Evolutionary conservation across 768 basidiomycete species (phyloP).

Genomic region (Filobasidium wieringae): DNA sequence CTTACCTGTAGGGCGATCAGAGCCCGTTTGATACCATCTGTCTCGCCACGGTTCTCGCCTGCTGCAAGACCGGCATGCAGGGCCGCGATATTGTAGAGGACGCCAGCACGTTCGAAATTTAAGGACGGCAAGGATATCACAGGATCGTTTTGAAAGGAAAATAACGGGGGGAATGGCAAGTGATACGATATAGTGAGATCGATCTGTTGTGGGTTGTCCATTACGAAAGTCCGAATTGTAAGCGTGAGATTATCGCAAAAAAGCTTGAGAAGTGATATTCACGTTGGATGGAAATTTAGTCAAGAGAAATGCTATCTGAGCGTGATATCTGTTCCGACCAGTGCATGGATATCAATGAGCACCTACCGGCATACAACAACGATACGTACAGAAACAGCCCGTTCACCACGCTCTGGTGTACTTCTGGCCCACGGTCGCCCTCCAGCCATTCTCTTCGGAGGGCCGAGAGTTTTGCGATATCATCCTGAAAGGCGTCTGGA

Average conservation of each 20-base stretch:
- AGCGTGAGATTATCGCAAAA: background rate
- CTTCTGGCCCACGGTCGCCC: slow-evolving; percentile 49
- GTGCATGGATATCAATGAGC: background rate
- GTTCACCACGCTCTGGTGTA: slow-evolving; percentile 32
- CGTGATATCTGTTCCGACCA: slow-evolving; percentile 59
- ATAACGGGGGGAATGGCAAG: slow-evolving; percentile 50
- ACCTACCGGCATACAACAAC: background rate
- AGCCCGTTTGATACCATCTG: slow-evolving; percentile 76
- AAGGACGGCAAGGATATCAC: slow-evolving; percentile 61
- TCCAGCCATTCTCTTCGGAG: slow-evolving; percentile 52
- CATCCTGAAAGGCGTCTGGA: slow-evolving; percentile 70
- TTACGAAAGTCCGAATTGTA: background rate
- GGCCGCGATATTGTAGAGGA: slow-evolving; percentile 76
- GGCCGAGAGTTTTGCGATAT: slow-evolving; percentile 59
- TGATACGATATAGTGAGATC: slow-evolving; percentile 49
- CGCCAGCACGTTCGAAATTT: slow-evolving; percentile 64
- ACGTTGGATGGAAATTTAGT: slow-evolving; percentile 76
- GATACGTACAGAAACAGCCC: slow-evolving; percentile 51
- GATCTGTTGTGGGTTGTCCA: too few species aligned
- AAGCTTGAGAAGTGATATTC: slow-evolving; percentile 28
- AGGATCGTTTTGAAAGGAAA: slow-evolving; percentile 39
- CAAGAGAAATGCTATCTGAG: slow-evolving; percentile 70
- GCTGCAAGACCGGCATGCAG: slow-evolving; percentile 71
- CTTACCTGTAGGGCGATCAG: slow-evolving; percentile 40
- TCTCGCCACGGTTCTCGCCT: slow-evolving; percentile 42